phyloP scores from a whole-genome alignment of 352 stramenopile species.

The Pythium chondricola region DNA sequence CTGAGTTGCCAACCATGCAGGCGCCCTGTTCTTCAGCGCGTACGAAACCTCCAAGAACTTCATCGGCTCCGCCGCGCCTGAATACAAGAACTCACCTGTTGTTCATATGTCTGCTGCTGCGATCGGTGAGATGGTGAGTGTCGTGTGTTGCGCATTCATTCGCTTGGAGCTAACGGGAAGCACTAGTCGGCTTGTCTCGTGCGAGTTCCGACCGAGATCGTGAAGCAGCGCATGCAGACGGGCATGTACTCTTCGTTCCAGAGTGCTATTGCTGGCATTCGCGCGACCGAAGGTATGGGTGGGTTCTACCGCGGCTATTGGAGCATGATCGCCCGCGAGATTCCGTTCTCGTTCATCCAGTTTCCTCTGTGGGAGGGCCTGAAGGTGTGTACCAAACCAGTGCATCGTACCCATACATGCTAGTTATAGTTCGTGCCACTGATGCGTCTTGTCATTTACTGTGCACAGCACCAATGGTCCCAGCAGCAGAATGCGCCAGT shows the following conservation, averaged over 20 bases:
- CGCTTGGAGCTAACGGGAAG: constrained; percentile 6
- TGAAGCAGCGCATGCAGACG: constrained; percentile 99
- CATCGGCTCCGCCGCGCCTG: constrained; percentile 40
- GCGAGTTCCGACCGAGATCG: constrained; percentile 97
- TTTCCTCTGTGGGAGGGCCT: constrained; percentile 98
- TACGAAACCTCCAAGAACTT: constrained; percentile 89
- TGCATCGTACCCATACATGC: neutral
- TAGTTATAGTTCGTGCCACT: neutral
- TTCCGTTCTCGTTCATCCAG: constrained; percentile 99
- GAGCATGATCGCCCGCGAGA: constrained; percentile 97
- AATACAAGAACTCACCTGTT: constrained; percentile 78
- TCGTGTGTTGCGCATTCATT: neutral
- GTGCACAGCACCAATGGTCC: constrained; percentile 65
- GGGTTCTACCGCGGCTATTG: constrained; percentile 97
- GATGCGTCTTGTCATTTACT: neutral
- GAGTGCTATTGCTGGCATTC: constrained; percentile 70
- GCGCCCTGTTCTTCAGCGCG: constrained; percentile 84
- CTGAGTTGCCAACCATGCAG: constrained; percentile 21
- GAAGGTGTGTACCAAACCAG: constrained; percentile 70
- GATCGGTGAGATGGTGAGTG: constrained; percentile 88
- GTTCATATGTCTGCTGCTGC: constrained; percentile 95
- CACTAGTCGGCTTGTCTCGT: constrained; percentile 93
- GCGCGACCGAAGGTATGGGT: constrained; percentile 59
- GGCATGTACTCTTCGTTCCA: constrained; percentile 77
- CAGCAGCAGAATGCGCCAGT: constrained; percentile 69